Percentiles rank a stretch among this genome's conserved stretches.
These are phyloP conservation scores for Clarireedia paspali DNA, from an alignment of 2,329 filamentous ascomycete species.

Conservation along the genomic window DNA sequence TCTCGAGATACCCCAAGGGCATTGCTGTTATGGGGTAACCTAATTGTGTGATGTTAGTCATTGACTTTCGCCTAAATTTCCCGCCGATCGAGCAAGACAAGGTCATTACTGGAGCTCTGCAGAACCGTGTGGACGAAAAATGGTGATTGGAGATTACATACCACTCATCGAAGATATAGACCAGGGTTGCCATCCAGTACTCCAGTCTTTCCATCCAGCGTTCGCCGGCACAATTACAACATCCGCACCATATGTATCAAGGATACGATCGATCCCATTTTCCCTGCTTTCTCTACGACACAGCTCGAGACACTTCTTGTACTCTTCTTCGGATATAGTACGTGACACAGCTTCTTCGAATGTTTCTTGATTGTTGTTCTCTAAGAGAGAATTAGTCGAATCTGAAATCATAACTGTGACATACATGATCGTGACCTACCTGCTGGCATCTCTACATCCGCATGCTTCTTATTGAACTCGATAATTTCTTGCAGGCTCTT, in stretches of 20 bases:
- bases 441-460: conserved; percentile 1
- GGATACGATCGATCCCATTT: neutral
- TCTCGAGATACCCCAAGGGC: conserved; percentile 4
- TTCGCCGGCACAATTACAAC: conserved; percentile 4
- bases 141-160: neutral
- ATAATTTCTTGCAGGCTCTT: neutral
- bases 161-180: neutral
- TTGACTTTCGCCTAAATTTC: too few relatives aligned
- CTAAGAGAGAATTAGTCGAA: neutral
- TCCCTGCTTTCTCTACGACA: neutral
- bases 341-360: neutral
- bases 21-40: neutral
- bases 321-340: neutral
- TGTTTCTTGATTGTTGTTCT: neutral
- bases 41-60: neutral
- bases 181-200: neutral
- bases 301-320: neutral
- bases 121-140: neutral
- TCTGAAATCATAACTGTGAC: neutral
- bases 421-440: neutral
- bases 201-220: neutral
- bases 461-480: conserved; percentile 5
- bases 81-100: too few relatives aligned
- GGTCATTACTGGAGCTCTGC: neutral
- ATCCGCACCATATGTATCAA: conserved; percentile 2